Evolutionary conservation across 495 filamentous ascomycete genomes (phyloP).

Genomic region (Penicillium paradoxum): DNA sequence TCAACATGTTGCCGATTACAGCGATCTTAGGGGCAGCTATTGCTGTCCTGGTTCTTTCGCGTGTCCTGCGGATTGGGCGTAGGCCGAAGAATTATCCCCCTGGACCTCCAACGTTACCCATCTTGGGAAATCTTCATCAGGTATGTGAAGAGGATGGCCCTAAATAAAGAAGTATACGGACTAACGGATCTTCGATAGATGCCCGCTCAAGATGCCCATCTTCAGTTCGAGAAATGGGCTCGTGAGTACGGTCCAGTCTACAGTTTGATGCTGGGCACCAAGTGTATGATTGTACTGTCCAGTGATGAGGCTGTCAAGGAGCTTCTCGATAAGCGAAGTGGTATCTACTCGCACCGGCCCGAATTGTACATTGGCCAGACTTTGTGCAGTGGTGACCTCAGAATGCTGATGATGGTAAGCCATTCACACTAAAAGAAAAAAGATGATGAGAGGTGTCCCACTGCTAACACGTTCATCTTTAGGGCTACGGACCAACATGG

Average conservation of each 20-base stretch:
- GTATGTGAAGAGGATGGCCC: slow-evolving; percentile 1
- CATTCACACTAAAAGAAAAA: too few relatives aligned
- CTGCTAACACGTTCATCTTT: background rate
- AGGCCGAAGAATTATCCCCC: slow-evolving; percentile 30
- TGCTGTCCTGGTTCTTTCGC: slow-evolving; percentile 7
- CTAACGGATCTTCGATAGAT: slow-evolving; percentile 6
- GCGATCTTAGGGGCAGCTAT: slow-evolving; percentile 1
- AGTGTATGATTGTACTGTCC: slow-evolving; percentile 55
- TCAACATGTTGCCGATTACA: slow-evolving; percentile 9
- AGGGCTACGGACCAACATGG: slow-evolving; percentile 29
- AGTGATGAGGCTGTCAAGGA: slow-evolving; percentile 53
- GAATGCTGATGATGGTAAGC: slow-evolving; percentile 32
- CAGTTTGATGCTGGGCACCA: slow-evolving; percentile 52
- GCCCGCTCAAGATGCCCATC: slow-evolving; percentile 14
- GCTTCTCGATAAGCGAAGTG: slow-evolving; percentile 52
- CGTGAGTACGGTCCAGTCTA: slow-evolving; percentile 60
- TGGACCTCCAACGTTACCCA: slow-evolving; percentile 32
- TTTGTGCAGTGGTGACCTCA: slow-evolving; percentile 26
- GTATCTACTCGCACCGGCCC: slow-evolving; percentile 61
- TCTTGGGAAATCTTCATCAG: slow-evolving; percentile 36
- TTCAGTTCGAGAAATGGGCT: slow-evolving; percentile 57
- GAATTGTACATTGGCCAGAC: slow-evolving; percentile 38
- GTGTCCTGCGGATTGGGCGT: slow-evolving; percentile 17
- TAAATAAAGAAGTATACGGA: background rate
- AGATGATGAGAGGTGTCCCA: background rate